Percentiles rank a stretch among this genome's conserved stretches.
phyloP scores from a whole-genome alignment of 352 stramenopile genomes.

The Thalassiosira hispida region DNA sequence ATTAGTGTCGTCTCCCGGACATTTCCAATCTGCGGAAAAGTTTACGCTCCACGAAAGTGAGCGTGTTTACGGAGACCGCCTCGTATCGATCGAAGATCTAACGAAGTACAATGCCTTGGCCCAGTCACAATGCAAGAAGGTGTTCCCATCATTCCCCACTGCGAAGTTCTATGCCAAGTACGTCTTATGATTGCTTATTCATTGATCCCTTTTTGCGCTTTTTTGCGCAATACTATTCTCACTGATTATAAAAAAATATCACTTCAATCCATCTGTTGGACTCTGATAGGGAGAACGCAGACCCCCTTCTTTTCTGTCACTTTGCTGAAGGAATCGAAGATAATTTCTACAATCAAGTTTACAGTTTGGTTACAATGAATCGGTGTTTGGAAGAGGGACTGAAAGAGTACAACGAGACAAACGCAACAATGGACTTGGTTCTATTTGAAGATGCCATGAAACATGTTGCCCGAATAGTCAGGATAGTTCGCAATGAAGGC shows the following conservation, averaged over 20 bases:
- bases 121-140: conserved; percentile 92
- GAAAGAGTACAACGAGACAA: conserved; percentile 93
- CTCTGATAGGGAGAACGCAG: conserved; percentile 66
- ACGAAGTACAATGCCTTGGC: conserved; percentile 90
- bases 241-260: no score
- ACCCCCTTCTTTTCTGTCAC: conserved; percentile 95
- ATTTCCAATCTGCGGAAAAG: conserved; percentile 87
- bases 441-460: conserved; percentile 97
- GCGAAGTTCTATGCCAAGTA: conserved; percentile 83
- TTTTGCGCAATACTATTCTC: not conserved
- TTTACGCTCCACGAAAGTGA: conserved; percentile 94
- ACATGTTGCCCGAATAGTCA: conserved; percentile 94
- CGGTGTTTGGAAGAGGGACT: conserved; percentile 88
- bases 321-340: conserved; percentile 86
- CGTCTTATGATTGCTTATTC: not conserved
- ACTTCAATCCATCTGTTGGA: not conserved
- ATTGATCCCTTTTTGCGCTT: no score
- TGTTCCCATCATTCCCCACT: conserved; percentile 82
- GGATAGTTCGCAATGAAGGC: conserved; percentile 94
- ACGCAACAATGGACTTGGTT: conserved; percentile 96
- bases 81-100: conserved; percentile 94
- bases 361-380: conserved; percentile 88
- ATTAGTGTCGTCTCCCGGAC: conserved; percentile 90
- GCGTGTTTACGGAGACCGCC: conserved; percentile 95
- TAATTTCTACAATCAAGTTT: conserved; percentile 58